Evolutionary conservation across 306 rosid genomes (phyloP).

Genomic region (Casuarina cunninghamiana): DNA sequence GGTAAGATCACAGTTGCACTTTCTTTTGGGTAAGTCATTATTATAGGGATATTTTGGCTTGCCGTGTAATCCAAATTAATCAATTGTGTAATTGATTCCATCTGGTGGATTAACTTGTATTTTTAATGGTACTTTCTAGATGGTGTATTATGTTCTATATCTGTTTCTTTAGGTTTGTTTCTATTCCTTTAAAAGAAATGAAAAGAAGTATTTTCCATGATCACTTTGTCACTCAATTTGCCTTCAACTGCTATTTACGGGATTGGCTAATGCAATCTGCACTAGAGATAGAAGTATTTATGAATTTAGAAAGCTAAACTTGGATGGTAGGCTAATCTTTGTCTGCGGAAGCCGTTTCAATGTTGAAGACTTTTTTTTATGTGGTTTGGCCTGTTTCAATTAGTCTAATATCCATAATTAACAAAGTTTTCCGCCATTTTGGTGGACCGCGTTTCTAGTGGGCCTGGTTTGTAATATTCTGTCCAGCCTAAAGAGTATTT

Average conservation of each 20-base stretch:
- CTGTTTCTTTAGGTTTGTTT: too few relatives aligned
- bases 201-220: not conserved
- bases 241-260: not conserved
- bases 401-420: not conserved
- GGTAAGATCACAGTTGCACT: constrained; percentile 43
- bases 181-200: not conserved
- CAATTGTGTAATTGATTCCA: not conserved
- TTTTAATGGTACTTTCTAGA: not conserved
- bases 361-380: not conserved
- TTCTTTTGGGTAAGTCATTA: not conserved
- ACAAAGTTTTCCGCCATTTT: not conserved
- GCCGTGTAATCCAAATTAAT: too few relatives aligned
- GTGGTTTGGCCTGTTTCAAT: not conserved
- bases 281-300: too few relatives aligned
- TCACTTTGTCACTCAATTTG: not conserved
- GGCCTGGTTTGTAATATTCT: not conserved
- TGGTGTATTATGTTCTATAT: not conserved
- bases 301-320: not conserved
- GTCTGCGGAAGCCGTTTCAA: not conserved
- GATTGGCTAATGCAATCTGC: not conserved
- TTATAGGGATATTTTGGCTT: not conserved
- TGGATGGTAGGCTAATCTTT: not conserved
- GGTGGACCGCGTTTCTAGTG: not conserved
- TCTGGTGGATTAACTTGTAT: too few relatives aligned
- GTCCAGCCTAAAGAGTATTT: not conserved